These are phyloP conservation scores for Trypanosoma boissoni DNA, from an alignment of 208 protist genomes.

Conservation along the genomic window DNA sequence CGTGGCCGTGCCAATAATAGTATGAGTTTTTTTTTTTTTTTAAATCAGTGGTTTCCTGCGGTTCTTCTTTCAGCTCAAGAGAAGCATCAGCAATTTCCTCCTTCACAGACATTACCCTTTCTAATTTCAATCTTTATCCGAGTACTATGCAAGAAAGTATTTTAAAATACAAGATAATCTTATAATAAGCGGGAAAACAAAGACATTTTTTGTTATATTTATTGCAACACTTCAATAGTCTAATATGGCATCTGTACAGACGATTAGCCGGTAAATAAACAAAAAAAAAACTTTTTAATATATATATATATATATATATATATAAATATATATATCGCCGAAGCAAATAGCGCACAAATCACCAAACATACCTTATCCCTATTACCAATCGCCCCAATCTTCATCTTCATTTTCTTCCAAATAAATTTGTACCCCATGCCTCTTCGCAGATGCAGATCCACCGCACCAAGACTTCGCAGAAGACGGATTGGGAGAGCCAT, in stretches of 20 bases:
- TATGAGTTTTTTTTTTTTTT: constrained; percentile 67
- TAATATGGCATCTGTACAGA: too few species aligned
- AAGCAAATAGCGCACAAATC: too few species aligned
- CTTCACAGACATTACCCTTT: too few species aligned
- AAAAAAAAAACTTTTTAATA: background rate
- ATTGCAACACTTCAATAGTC: too few species aligned
- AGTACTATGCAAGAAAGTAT: too few species aligned
- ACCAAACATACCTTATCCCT: background rate
- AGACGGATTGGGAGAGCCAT: too few species aligned
- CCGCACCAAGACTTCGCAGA: too few species aligned
- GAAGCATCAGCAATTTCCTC: background rate
- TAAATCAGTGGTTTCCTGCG: constrained; percentile 3
- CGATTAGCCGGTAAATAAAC: background rate
- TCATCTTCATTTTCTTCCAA: constrained; percentile 43
- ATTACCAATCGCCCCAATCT: constrained; percentile 62
- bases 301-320: constrained; percentile 1
- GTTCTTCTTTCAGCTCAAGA: background rate
- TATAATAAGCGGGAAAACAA: too few species aligned
- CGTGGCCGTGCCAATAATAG: constrained; percentile 89
- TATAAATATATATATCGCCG: constrained; percentile 10
- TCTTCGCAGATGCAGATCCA: background rate
- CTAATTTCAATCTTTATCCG: too few species aligned
- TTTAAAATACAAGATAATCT: too few species aligned
- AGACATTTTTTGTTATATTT: too few species aligned
- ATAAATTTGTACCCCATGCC: too few species aligned